phyloP scores from a whole-genome alignment of 2,329 filamentous ascomycete species.

The Trichoderma arundinaceum region DNA sequence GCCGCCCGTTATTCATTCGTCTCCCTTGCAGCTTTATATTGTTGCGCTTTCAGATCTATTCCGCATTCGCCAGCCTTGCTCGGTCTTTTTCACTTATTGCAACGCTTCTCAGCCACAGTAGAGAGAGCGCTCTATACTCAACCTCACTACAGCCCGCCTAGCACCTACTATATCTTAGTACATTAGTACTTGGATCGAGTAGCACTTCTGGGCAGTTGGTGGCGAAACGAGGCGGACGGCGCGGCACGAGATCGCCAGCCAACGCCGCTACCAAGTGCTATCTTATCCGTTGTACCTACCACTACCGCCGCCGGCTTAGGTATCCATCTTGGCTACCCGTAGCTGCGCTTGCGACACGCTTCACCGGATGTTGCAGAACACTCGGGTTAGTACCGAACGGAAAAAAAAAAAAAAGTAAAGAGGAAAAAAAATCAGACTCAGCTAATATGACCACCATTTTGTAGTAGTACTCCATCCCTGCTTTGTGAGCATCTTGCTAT shows the following conservation, averaged over 20 bases:
- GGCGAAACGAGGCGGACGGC: slow-evolving; percentile 4
- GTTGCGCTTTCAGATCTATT: neutral
- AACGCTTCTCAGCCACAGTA: neutral
- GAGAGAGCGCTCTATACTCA: too few species aligned
- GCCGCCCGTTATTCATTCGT: neutral
- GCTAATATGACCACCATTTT: slow-evolving; percentile 16
- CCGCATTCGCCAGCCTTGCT: slow-evolving; percentile 7
- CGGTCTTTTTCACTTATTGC: neutral
- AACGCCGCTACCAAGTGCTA: slow-evolving; percentile 12
- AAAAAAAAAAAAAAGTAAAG: neutral
- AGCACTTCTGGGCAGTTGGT: neutral
- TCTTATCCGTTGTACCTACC: slow-evolving; percentile 11
- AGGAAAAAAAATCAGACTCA: slow-evolving; percentile 1
- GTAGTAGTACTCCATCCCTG: slow-evolving; percentile 5
- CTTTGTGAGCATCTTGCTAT: neutral
- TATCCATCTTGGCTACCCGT: slow-evolving; percentile 7
- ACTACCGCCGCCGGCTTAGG: neutral
- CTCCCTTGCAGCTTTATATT: neutral
- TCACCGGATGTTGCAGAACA: slow-evolving; percentile 21
- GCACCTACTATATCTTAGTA: neutral
- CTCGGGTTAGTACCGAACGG: slow-evolving; percentile 10
- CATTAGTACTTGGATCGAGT: neutral
- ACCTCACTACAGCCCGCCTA: neutral
- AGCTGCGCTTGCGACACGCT: slow-evolving; percentile 21
- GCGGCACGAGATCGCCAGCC: slow-evolving; percentile 20